phyloP scores from a whole-genome alignment of 1,284 basidiomycete species.

The Sanghuangporus sanghuang region DNA sequence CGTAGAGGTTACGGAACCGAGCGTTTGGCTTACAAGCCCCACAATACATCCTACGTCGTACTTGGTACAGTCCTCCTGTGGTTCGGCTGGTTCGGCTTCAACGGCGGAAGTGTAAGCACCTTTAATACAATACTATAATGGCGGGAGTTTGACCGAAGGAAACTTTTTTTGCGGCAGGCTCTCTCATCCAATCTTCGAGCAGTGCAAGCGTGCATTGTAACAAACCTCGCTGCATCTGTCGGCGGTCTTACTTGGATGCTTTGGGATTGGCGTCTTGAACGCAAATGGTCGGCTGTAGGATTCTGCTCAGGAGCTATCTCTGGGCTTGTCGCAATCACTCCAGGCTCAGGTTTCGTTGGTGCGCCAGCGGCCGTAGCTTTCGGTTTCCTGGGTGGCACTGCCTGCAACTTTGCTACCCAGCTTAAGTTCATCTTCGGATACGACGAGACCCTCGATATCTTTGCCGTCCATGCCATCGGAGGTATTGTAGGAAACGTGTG shows the following conservation, averaged over 20 bases:
- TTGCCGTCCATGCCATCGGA: slow-evolving; percentile 86
- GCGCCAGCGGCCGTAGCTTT: slow-evolving; percentile 80
- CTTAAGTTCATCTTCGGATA: slow-evolving; percentile 78
- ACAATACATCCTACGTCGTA: not conserved
- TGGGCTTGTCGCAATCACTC: slow-evolving; percentile 92
- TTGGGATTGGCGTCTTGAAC: slow-evolving; percentile 89
- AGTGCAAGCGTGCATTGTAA: slow-evolving; percentile 87
- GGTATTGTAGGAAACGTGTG: slow-evolving; percentile 79
- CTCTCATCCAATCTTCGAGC: slow-evolving; percentile 86
- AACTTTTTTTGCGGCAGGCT: slow-evolving; percentile 31
- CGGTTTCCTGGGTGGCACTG: slow-evolving; percentile 79
- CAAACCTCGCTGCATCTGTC: slow-evolving; percentile 82
- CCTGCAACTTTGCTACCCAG: slow-evolving; percentile 93
- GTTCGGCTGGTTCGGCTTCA: slow-evolving; percentile 96
- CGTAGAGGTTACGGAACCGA: slow-evolving; percentile 92
- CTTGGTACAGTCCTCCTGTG: slow-evolving; percentile 68
- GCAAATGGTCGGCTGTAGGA: slow-evolving; percentile 90
- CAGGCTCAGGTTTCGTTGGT: slow-evolving; percentile 87
- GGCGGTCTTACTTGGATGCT: slow-evolving; percentile 96
- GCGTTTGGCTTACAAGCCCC: slow-evolving; percentile 75
- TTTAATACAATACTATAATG: not conserved
- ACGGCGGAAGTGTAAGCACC: slow-evolving; percentile 18
- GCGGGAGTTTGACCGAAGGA: not conserved
- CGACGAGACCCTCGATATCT: slow-evolving; percentile 85
- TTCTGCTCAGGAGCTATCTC: slow-evolving; percentile 95